These are phyloP conservation scores for Starmerella roubikii DNA, from an alignment of 805 yeast genomes.

Conservation along the genomic window DNA sequence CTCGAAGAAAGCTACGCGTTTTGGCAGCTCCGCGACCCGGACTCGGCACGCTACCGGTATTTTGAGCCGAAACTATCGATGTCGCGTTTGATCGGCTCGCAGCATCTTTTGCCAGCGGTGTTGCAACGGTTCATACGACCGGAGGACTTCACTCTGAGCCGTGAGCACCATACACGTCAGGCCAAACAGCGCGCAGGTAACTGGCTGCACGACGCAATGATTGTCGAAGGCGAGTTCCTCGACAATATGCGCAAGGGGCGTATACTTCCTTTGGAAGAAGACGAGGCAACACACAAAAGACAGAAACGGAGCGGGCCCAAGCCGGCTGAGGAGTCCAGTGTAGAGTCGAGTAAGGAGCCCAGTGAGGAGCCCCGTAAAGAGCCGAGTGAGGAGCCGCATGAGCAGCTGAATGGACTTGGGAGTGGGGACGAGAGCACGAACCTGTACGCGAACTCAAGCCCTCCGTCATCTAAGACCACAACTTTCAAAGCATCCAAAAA, in stretches of 20 bases:
- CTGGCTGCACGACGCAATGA: conserved; percentile 47
- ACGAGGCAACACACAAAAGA: not conserved
- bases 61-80: conserved; percentile 33
- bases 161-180: conserved; percentile 21
- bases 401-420: too few species aligned
- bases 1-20: conserved; percentile 60
- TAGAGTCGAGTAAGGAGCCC: not conserved
- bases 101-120: conserved; percentile 32
- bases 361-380: not conserved
- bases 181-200: conserved; percentile 57
- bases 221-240: conserved; percentile 46
- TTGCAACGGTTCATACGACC: conserved; percentile 30
- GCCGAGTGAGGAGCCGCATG: not conserved
- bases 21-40: conserved; percentile 42
- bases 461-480: not conserved
- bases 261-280: conserved; percentile 1
- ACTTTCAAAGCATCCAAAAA: not conserved
- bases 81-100: conserved; percentile 40
- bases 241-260: conserved; percentile 28
- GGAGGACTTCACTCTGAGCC: conserved; percentile 2
- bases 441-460: not conserved
- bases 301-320: not conserved
- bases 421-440: too few species aligned
- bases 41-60: conserved; percentile 35
- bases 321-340: not conserved